Base-by-base conservation (phyloP, 2,329 filamentous ascomycete genomes). In the Rhynchosporium secalis region DNA sequence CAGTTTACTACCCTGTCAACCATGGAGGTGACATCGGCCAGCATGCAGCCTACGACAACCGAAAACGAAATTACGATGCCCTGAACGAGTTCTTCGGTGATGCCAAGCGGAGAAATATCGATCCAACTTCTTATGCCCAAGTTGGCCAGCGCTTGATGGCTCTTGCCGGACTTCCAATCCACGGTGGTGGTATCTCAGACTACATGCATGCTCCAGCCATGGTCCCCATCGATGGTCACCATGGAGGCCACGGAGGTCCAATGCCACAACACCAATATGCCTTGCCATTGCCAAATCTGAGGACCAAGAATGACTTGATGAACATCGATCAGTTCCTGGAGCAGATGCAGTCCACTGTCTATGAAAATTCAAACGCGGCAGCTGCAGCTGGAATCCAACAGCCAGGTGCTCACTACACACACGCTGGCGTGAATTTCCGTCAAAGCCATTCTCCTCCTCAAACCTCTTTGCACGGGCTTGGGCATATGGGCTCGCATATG, bases 311-410 rank as follows among this genome's bases (percentile, higher is more conserved):
- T 75, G 95, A 99, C 75, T 82, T 99, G 48, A 81, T 96, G 75
- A 92, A 96, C 75, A 93, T 98, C 72, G 95, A 98, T 75, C 90
- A 92, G 73, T 91, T 98, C 75, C 85, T 99, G 60, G 92, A 96
- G 78, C 92, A 97, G 78, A 94, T 98, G 82, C 93, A 97, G 78
- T 88, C 89, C 67, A 97, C 94, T 51, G 92, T 98, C 55, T 98
- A 98, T 74, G 95, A 98, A 78, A 96, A 89, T 75, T 88, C 92
- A 60, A 91, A 87, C 70, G 88, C 92, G 56, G 88, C 92, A 38
- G 91, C 91, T 2, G 86, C 86, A 12, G 88, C 89, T 48, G 90
- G 91, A 62, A 85, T 96, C 62, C 89, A 90, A 70, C 86, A 92
- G 66, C 86, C 90, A 56, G 87, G 87, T 63, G 79, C 84, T 15